Conservation (phyloP, 2,329 filamentous ascomycete genomes). For the Sclerotinia spermophila region DNA sequence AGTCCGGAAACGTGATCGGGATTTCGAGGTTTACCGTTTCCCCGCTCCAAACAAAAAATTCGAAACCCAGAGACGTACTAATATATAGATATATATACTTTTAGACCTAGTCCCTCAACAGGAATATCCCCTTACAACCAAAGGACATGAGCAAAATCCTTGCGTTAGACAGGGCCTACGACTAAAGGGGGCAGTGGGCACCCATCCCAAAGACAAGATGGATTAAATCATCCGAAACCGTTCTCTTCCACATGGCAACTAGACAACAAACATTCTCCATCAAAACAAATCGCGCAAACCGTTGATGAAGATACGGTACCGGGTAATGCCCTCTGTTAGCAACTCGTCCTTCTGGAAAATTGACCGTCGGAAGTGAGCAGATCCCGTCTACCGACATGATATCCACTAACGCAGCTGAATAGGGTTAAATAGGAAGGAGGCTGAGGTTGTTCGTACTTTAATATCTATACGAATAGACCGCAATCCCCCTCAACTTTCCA, state of each 20-base stretch:
- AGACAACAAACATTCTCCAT: not conserved
- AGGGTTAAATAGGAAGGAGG: not conserved
- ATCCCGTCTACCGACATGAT: conserved; percentile 7
- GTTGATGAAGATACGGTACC: not conserved
- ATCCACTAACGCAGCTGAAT: not conserved
- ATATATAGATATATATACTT: not conserved
- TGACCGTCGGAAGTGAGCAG: not conserved
- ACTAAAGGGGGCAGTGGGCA: too few species aligned
- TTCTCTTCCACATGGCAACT: not conserved
- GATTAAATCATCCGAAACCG: not conserved
- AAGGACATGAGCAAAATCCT: not conserved
- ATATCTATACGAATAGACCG: not conserved
- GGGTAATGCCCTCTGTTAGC: not conserved
- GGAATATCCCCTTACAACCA: not conserved
- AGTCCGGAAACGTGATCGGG: not conserved
- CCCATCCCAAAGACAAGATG: not conserved
- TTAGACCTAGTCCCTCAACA: not conserved
- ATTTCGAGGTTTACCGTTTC: not conserved
- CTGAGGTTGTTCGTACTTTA: not conserved
- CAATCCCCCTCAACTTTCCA: not conserved
- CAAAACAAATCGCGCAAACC: not conserved
- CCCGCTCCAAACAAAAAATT: not conserved
- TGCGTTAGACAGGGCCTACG: not conserved
- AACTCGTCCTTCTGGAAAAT: not conserved
- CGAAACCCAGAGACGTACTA: not conserved